phyloP scores from a whole-genome alignment of 163 green algal species.

The Scenedesmus sp. region DNA sequence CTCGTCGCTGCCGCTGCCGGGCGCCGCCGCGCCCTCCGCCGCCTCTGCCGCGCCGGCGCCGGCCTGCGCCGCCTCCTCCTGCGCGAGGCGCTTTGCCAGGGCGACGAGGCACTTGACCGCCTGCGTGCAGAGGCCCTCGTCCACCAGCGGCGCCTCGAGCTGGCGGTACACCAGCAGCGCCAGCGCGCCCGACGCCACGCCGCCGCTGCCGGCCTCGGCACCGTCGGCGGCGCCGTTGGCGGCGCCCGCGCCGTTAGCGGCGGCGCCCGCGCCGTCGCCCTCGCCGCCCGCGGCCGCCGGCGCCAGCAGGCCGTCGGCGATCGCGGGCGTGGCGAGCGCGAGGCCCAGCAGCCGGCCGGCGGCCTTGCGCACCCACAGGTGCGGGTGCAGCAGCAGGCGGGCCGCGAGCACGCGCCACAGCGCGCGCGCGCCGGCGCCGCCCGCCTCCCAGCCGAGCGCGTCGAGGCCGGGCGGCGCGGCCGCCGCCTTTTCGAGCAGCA shows the following conservation, averaged over 20 bases:
- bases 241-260: slow-evolving; percentile 13
- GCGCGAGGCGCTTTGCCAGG: slow-evolving; percentile 59
- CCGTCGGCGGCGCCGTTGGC: background rate
- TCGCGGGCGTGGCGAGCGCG: slow-evolving; percentile 54
- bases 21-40: too few species aligned
- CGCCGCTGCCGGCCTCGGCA: background rate
- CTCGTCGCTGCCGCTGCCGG: slow-evolving; percentile 1
- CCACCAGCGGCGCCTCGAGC: slow-evolving; percentile 62
- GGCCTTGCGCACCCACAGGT: slow-evolving; percentile 91
- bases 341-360: slow-evolving; percentile 74
- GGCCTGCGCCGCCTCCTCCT: slow-evolving; percentile 15
- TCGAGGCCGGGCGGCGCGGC: background rate
- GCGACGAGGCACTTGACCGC: slow-evolving; percentile 85
- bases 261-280: background rate
- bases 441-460: slow-evolving; percentile 6
- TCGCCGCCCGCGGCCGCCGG: background rate
- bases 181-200: slow-evolving; percentile 20
- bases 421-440: background rate
- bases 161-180: slow-evolving; percentile 74
- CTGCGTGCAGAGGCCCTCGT: slow-evolving; percentile 77
- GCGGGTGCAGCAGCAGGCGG: slow-evolving; percentile 74
- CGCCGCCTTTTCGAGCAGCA: slow-evolving; percentile 80
- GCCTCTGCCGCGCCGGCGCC: slow-evolving; percentile 18
- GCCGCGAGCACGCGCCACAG: slow-evolving; percentile 17
- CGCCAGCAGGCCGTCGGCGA: slow-evolving; percentile 53